Evolutionary conservation across 495 filamentous ascomycete species (phyloP).

Genomic region (Cryomyces antarcticus): DNA sequence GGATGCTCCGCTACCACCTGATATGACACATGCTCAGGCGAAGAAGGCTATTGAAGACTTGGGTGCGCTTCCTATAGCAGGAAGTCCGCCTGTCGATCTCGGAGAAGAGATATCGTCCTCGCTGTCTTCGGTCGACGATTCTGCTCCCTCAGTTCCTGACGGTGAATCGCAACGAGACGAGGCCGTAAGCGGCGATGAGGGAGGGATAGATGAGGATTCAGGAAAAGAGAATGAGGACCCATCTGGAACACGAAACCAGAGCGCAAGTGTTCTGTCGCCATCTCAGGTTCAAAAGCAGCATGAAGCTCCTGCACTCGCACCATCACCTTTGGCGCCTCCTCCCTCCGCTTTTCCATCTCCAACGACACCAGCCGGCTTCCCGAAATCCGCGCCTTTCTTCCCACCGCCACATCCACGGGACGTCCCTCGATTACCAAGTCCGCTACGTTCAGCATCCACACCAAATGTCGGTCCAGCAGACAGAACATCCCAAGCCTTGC

Average conservation of each 20-base stretch:
- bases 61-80: constrained; percentile 38
- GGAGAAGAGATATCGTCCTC: not conserved
- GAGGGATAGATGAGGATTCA: too few species aligned
- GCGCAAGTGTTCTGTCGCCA: too few species aligned
- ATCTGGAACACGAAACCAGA: too few species aligned
- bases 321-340: too few species aligned
- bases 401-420: constrained; percentile 33
- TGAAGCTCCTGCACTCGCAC: too few species aligned
- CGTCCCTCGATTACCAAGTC: constrained; percentile 59
- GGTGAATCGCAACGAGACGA: too few species aligned
- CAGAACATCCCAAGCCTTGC: constrained; percentile 1
- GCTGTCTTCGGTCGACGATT: not conserved
- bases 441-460: constrained; percentile 39
- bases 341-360: not conserved
- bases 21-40: constrained; percentile 22
- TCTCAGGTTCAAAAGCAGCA: too few species aligned
- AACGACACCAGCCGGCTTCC: constrained; percentile 15
- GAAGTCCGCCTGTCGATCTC: constrained; percentile 31
- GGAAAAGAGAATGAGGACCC: too few species aligned
- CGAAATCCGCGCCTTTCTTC: constrained; percentile 34
- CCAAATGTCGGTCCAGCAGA: constrained; percentile 39
- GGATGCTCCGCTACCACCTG: constrained; percentile 54
- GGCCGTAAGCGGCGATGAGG: too few species aligned
- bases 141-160: too few species aligned
- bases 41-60: constrained; percentile 4